Base-by-base conservation (phyloP, 306 rosid species). In the Myrica gale region DNA sequence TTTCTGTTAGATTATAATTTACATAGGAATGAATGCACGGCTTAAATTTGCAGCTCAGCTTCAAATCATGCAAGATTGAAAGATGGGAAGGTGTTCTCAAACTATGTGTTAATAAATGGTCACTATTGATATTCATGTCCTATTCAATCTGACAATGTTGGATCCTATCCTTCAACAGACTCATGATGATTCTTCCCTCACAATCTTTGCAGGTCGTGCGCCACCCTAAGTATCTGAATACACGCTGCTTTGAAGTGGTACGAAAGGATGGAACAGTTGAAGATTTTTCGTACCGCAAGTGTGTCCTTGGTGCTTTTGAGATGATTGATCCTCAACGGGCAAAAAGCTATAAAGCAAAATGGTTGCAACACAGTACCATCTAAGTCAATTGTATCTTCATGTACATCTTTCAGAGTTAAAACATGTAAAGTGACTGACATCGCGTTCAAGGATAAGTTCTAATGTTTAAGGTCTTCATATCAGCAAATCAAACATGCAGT, bases 261-360 rank as follows among this genome's bases (percentile, higher is more conserved):
- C 81, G 97, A 74, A 80, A 39, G 13, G 97, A 95, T 26, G 97
- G 93, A 16, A 81, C 88, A 1, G 62, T 81, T 5, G 98, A 90
- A 82, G 97, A 92, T 71, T 92, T 95, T 81, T 95, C 98, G 0
- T 90, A 90, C 85, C 97, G 78, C 68, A 95, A 95, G 82, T 92
- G 98, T 74, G 80, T 92, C 21, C 76, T 72, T 46, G 84, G 88
- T 85, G 97, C 97, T 57, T 85, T 85, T 26, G 93, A 88, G 71
- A 78, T 89, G 54, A 68, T 90, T 73, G 92, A 85, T 56, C 97
- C 97, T 48, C 46, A 75, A 41, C 85, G 73, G 81, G 93, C 85
- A 4, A 86, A 81, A 78, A 77, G 23, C 57, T 91, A 83, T 74
- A 68, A 56, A 87, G 50, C 82, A 37, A 88, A 76, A 71, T 79